phyloP scores from a whole-genome alignment of 75 land plant species.

The Cunninghamia lanceolata region DNA sequence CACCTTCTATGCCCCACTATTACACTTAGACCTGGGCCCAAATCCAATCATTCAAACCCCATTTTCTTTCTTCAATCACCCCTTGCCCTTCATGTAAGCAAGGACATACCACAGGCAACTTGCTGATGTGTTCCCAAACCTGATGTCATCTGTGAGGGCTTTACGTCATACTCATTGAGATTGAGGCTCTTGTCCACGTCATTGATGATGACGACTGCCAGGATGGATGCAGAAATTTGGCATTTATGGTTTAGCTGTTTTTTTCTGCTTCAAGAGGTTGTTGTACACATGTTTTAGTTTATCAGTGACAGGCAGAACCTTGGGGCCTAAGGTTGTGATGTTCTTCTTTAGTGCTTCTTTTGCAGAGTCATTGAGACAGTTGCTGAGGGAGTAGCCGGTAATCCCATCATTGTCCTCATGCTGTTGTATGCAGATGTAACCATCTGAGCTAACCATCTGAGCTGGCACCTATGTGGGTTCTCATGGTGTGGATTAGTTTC shows the following conservation, averaged over 20 bases:
- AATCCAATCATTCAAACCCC: conserved; percentile 41
- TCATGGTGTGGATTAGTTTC: conserved; percentile 29
- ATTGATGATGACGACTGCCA: conserved; percentile 39
- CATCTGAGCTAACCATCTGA: conserved; percentile 45
- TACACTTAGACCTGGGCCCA: conserved; percentile 55
- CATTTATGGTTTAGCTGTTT: conserved; percentile 13
- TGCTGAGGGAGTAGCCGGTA: conserved; percentile 38
- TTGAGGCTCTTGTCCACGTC: conserved; percentile 29
- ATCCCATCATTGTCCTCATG: conserved; percentile 37
- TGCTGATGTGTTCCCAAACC: conserved; percentile 61
- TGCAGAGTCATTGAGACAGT: conserved; percentile 46
- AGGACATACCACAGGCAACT: conserved; percentile 56
- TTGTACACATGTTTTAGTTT: conserved; percentile 23
- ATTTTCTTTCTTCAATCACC: conserved; percentile 40
- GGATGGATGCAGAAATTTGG: conserved; percentile 55
- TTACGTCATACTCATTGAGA: conserved; percentile 26
- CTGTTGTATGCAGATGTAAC: conserved; percentile 44
- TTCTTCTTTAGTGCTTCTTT: conserved; percentile 40
- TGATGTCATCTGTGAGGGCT: conserved; percentile 46
- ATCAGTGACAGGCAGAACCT: conserved; percentile 43
- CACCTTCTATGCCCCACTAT: conserved; percentile 42
- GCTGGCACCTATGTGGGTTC: conserved; percentile 52
- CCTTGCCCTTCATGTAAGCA: conserved; percentile 48
- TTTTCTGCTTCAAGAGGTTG: conserved; percentile 11
- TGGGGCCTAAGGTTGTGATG: conserved; percentile 36